Percentiles rank a stretch among this genome's conserved stretches.
These are phyloP conservation scores for Rhazya stricta DNA, from an alignment of 257 asterid species.

Conservation along the genomic window DNA sequence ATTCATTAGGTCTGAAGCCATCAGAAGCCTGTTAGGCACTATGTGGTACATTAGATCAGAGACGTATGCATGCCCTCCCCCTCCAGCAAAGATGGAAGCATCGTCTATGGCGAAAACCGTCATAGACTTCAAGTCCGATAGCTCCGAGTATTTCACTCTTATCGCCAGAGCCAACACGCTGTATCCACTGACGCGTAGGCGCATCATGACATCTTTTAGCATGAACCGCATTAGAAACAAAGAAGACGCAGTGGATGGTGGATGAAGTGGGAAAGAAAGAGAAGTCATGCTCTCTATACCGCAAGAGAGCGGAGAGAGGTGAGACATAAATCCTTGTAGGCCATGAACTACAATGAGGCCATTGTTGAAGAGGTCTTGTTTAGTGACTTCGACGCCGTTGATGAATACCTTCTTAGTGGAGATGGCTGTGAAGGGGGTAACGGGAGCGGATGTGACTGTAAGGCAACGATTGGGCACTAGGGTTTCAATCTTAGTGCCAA, in stretches of 20 bases:
- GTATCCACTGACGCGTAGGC: conserved; percentile 56
- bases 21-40: conserved; percentile 52
- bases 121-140: conserved; percentile 42
- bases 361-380: conserved; percentile 63
- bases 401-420: conserved; percentile 39
- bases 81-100: conserved; percentile 51
- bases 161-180: conserved; percentile 51
- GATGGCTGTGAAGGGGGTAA: conserved; percentile 14
- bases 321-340: conserved; percentile 56
- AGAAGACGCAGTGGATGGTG: conserved; percentile 34
- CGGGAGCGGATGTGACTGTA: conserved; percentile 51
- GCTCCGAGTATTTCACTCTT: conserved; percentile 49
- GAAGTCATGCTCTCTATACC: conserved; percentile 48
- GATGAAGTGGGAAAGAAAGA: conserved; percentile 37
- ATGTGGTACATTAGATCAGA: conserved; percentile 56
- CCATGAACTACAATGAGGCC: conserved; percentile 61
- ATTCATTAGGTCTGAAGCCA: conserved; percentile 40
- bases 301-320: conserved; percentile 71
- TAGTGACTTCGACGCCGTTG: conserved; percentile 57
- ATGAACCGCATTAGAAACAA: conserved; percentile 35
- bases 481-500: conserved; percentile 63
- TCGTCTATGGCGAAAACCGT: conserved; percentile 76
- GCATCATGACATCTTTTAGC: conserved; percentile 56
- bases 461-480: conserved; percentile 59
- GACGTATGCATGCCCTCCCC: conserved; percentile 49